Evolutionary conservation across 2,329 filamentous ascomycete species (phyloP).

Genomic region (Fusarium vanettenii): DNA sequence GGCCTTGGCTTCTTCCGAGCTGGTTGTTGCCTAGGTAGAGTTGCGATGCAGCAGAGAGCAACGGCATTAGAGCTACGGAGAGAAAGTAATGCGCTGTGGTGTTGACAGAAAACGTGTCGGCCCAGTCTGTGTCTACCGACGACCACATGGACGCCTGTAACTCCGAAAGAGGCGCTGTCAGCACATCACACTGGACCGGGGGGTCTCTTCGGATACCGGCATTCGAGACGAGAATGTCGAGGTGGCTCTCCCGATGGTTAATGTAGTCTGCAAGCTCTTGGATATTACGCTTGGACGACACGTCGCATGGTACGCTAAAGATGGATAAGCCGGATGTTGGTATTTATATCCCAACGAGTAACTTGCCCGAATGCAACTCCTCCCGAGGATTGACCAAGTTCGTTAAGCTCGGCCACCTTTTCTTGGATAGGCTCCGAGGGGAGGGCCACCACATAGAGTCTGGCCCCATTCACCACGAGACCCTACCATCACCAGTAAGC

Average conservation of each 20-base stretch:
- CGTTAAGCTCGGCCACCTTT: slow-evolving; percentile 52
- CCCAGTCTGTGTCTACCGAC: slow-evolving; percentile 55
- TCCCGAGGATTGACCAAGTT: slow-evolving; percentile 49
- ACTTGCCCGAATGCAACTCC: slow-evolving; percentile 53
- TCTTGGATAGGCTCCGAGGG: slow-evolving; percentile 54
- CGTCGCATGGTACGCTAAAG: slow-evolving; percentile 49
- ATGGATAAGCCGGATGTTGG: not conserved
- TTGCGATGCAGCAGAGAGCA: slow-evolving; percentile 55
- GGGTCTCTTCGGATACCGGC: slow-evolving; percentile 61
- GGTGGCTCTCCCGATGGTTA: slow-evolving; percentile 49
- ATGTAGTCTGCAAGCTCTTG: slow-evolving; percentile 47
- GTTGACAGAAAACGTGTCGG: slow-evolving; percentile 59
- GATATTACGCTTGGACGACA: slow-evolving; percentile 56
- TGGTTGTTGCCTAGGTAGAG: slow-evolving; percentile 19
- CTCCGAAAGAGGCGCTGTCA: slow-evolving; percentile 54
- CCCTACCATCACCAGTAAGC: slow-evolving; percentile 44
- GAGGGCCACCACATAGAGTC: slow-evolving; percentile 57
- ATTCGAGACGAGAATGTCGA: slow-evolving; percentile 62
- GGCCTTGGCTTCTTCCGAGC: slow-evolving; percentile 46
- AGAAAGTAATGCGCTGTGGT: slow-evolving; percentile 63
- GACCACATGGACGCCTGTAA: slow-evolving; percentile 62
- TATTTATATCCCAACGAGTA: not conserved
- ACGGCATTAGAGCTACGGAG: slow-evolving; percentile 57
- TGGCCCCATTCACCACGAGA: slow-evolving; percentile 58
- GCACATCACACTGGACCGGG: slow-evolving; percentile 55